Percentiles rank a stretch among this genome's conserved stretches.
These are phyloP conservation scores for Filobasidium wieringae DNA, from an alignment of 768 basidiomycete genomes.

Conservation along the genomic window DNA sequence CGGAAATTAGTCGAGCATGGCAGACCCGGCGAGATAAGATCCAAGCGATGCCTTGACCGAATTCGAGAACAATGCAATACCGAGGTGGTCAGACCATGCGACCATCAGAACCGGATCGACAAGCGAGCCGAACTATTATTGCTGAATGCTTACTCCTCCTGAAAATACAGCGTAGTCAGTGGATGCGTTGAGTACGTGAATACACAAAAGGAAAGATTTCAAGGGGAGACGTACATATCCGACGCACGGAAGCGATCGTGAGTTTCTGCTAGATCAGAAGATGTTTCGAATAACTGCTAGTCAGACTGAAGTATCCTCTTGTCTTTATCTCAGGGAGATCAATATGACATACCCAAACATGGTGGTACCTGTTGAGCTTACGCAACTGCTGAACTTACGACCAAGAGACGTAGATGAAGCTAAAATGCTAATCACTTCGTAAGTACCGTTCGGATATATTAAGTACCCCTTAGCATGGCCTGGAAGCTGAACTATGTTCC, in stretches of 20 bases:
- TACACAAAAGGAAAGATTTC: not conserved
- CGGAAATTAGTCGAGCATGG: too few species aligned
- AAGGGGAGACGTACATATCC: not conserved
- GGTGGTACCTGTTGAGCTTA: not conserved
- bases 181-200: not conserved
- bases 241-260: not conserved
- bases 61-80: too few species aligned
- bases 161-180: not conserved
- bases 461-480: not conserved
- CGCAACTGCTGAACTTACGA: not conserved
- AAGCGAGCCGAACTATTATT: too few species aligned
- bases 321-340: not conserved
- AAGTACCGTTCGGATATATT: not conserved
- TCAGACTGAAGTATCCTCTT: not conserved
- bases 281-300: not conserved
- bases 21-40: too few species aligned
- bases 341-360: not conserved
- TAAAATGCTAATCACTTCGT: not conserved
- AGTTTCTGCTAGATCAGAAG: not conserved
- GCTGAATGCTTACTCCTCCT: too few species aligned
- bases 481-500: not conserved
- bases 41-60: too few species aligned
- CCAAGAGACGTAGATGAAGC: not conserved
- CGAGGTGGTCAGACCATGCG: too few species aligned
- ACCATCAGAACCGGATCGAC: too few species aligned